phyloP scores from a whole-genome alignment of 2,329 filamentous ascomycete species.

The Fusarium sp. region DNA sequence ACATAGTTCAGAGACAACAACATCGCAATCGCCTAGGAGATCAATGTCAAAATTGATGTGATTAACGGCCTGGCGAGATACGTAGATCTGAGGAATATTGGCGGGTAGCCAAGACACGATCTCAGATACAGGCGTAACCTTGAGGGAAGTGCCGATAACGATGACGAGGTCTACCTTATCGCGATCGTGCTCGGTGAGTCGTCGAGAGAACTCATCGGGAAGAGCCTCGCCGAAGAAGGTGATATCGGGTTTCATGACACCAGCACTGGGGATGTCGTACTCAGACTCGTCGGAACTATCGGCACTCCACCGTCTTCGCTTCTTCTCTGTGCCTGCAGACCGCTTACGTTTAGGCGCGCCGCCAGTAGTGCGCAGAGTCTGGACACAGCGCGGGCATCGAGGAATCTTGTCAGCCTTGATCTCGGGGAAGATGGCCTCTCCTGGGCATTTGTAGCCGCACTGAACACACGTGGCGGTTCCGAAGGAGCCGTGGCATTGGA shows the following conservation, averaged over 20 bases:
- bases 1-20: constrained; percentile 87
- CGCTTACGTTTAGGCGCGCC: constrained; percentile 52
- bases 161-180: constrained; percentile 87
- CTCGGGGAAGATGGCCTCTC: constrained; percentile 81
- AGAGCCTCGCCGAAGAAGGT: constrained; percentile 96
- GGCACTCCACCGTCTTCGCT: constrained; percentile 51
- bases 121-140: constrained; percentile 94
- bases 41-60: constrained; percentile 98
- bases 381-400: constrained; percentile 76
- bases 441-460: constrained; percentile 77
- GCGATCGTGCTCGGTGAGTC: constrained; percentile 83
- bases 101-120: constrained; percentile 82
- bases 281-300: constrained; percentile 58
- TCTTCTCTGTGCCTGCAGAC: constrained; percentile 53
- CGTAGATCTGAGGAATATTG: constrained; percentile 89
- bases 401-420: constrained; percentile 81
- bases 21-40: constrained; percentile 93
- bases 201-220: constrained; percentile 81
- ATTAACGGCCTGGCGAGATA: constrained; percentile 82
- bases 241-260: constrained; percentile 96
- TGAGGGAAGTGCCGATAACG: constrained; percentile 95
- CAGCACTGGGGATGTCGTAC: constrained; percentile 69
- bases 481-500: constrained; percentile 97
- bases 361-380: constrained; percentile 54
- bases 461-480: constrained; percentile 89